phyloP scores from a whole-genome alignment of 768 basidiomycete species.

The Termitomyces sp. region DNA sequence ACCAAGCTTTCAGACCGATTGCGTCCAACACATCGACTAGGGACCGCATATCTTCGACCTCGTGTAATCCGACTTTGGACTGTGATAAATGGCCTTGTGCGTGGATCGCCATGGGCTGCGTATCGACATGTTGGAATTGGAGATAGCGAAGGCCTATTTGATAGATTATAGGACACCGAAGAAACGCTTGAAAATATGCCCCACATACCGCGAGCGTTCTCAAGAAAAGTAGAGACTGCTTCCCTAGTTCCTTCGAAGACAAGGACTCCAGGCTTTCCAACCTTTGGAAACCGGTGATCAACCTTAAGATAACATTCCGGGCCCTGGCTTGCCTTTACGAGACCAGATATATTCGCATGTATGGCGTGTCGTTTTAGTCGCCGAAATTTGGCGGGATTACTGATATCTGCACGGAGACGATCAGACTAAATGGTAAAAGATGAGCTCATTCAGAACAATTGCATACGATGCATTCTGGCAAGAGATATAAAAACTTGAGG shows the following conservation, averaged over 20 bases:
- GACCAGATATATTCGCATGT: conserved; percentile 31
- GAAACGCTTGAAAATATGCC: background rate
- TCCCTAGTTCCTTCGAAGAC: conserved; percentile 33
- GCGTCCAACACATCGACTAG: conserved; percentile 25
- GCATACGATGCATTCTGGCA: conserved; percentile 38
- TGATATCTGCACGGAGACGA: conserved; percentile 23
- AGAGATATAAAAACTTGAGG: conserved; percentile 27
- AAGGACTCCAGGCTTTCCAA: conserved; percentile 37
- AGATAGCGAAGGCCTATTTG: conserved; percentile 32
- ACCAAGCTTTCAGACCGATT: conserved; percentile 32
- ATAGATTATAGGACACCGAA: background rate
- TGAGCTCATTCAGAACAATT: background rate
- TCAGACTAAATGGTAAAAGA: background rate
- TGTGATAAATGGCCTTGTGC: conserved; percentile 17
- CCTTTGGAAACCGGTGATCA: conserved; percentile 16
- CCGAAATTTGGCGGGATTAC: conserved; percentile 35
- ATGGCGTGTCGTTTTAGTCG: conserved; percentile 32
- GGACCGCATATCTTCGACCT: conserved; percentile 30
- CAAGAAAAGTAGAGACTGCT: conserved; percentile 30
- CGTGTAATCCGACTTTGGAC: conserved; percentile 26
- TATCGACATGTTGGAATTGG: conserved; percentile 38
- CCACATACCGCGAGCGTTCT: conserved; percentile 28
- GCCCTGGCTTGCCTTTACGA: conserved; percentile 28
- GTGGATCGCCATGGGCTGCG: conserved; percentile 18
- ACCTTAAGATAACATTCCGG: no score